Base-by-base conservation (phyloP, 1,284 basidiomycete species). In the Mycosarcoma maydis region DNA sequence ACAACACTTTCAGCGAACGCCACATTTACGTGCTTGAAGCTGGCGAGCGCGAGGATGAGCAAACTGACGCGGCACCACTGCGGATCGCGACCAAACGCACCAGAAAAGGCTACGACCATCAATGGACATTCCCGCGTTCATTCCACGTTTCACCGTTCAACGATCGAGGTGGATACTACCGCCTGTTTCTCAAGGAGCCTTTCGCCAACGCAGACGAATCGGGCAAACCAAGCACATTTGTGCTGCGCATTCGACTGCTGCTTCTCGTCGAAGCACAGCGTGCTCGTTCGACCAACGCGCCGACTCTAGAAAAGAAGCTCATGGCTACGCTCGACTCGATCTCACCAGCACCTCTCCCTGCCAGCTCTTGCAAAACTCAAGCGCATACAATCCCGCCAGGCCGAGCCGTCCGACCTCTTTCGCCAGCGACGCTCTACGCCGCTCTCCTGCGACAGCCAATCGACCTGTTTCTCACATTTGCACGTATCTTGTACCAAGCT, bases 141-240 rank as follows among this genome's bases (percentile, higher is more conserved):
- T 91, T 92, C 79, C 90, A 91, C 73, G 90, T 91, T 24, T 91
- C 89, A 0, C 90, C 90, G 0, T 91, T 91, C 85, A 91, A 91
- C 79, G 88, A 90, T 71, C 85, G 90, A 4, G 84, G 85, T 17
- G 90, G 90, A 0, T 89, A 84, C 80, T 91, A 91, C 80, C 85
- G 85, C 8, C 54, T 77, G 19, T 64, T 71, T n/a, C 56, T 78
- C 19, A 60, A 55, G 17, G 51, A 71, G 16, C 67, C 74, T 4
- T 75, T 73, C 33, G n/a, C 27, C 5, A 4, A 19, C 1, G 14
- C 22, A 8, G 23, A 42, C 27, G 27, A 29, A 7, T 13, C 7
- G 13, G 27, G 13, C 13, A 13, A 6, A 29, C 27, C 27, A 29
- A 6, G n/a, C 9, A 16, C 39, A 4, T 70, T 70, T 10, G 29